A percentile compares a stretch with the other conserved stretches of the same genome.
Conservation (phyloP, 192 early-diverging fungal species). For the Coemansia sp. region DNA sequence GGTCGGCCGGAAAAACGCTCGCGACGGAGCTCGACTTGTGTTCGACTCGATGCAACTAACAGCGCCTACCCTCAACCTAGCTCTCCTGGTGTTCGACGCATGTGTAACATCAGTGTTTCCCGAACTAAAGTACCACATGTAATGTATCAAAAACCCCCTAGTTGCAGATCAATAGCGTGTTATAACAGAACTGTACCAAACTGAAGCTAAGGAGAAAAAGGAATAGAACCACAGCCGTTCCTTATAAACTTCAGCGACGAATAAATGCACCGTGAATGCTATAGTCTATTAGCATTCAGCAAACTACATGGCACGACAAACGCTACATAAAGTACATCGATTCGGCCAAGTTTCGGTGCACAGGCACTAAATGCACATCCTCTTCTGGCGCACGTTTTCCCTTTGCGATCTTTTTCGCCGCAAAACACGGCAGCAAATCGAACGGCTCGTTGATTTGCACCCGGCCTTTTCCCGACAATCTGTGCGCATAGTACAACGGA, state of each 20-base stretch:
- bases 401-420: background rate
- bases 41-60: slow-evolving; percentile 73
- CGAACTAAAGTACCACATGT: slow-evolving; percentile 51
- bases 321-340: slow-evolving; percentile 42
- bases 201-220: too few species aligned
- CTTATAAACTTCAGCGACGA: too few species aligned
- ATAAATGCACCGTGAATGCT: too few species aligned
- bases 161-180: too few species aligned
- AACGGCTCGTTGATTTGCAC: slow-evolving; percentile 25
- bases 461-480: slow-evolving; percentile 28
- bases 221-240: too few species aligned
- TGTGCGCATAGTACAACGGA: slow-evolving; percentile 43
- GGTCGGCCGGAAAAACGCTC: slow-evolving; percentile 81
- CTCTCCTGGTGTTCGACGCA: slow-evolving; percentile 75
- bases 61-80: slow-evolving; percentile 76
- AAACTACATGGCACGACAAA: too few species aligned
- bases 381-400: background rate
- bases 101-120: slow-evolving; percentile 68
- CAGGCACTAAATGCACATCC: slow-evolving; percentile 18
- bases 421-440: background rate
- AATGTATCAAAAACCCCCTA: background rate
- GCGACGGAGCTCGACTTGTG: slow-evolving; percentile 67
- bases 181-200: too few species aligned
- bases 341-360: slow-evolving; percentile 23
- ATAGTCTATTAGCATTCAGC: too few species aligned